Conservation (phyloP, 2,329 filamentous ascomycete genomes). For the Aspergillus quadrilineatus region DNA sequence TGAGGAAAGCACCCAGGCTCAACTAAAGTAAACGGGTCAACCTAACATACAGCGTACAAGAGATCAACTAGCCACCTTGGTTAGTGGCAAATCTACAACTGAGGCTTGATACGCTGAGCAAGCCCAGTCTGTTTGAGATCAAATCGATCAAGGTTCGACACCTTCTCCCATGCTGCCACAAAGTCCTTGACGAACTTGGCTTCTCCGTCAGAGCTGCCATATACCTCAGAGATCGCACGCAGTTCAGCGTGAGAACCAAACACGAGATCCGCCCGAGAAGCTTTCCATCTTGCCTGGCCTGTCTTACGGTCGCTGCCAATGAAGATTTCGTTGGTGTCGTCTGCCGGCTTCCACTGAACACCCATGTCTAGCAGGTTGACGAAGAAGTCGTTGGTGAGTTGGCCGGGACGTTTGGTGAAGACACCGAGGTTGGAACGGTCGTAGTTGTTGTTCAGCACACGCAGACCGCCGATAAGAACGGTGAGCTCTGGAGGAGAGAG, state of each 20-base stretch:
- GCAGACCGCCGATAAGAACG: slow-evolving; percentile 70
- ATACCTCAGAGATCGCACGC: slow-evolving; percentile 68
- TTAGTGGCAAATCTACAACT: not conserved
- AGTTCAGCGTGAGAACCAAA: slow-evolving; percentile 74
- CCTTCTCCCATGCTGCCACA: slow-evolving; percentile 69
- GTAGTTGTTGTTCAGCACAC: slow-evolving; percentile 67
- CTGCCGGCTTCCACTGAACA: slow-evolving; percentile 62
- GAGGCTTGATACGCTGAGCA: not conserved
- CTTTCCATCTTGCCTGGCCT: slow-evolving; percentile 67
- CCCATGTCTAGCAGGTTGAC: slow-evolving; percentile 70
- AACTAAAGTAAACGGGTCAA: too few relatives aligned
- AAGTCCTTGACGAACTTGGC: slow-evolving; percentile 72
- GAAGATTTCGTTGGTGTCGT: slow-evolving; percentile 56
- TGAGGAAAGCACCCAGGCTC: too few relatives aligned
- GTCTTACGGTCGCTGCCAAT: slow-evolving; percentile 65
- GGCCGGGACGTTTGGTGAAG: slow-evolving; percentile 65
- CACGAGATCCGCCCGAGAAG: slow-evolving; percentile 66
- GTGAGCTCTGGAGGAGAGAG: slow-evolving; percentile 70
- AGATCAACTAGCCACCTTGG: too few relatives aligned
- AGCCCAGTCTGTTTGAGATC: slow-evolving; percentile 41
- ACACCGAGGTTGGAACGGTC: slow-evolving; percentile 68
- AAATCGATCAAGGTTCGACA: slow-evolving; percentile 71
- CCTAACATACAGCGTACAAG: too few relatives aligned
- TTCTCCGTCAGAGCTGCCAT: slow-evolving; percentile 59
- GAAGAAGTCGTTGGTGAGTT: slow-evolving; percentile 78